Evolutionary conservation across 371 early-diverging fungal species (phyloP), one percentile per base, ranked within the genome.

Genomic region (Batrachochytrium dendrobatidis): DNA sequence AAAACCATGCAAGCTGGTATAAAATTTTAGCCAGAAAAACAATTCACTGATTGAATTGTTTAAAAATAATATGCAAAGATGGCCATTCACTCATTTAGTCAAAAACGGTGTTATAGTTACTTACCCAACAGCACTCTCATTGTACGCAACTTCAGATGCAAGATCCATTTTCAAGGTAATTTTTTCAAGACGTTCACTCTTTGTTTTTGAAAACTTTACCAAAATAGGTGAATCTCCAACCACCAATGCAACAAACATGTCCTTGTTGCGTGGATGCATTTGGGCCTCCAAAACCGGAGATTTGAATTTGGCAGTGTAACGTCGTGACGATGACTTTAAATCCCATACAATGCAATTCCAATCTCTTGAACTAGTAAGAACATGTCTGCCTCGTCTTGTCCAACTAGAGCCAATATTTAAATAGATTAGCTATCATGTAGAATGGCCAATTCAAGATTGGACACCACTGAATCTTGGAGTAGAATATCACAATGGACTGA

Each of bases 341-440:
- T 95, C 92, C 94, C 94, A 95, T 15, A 90, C 69, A n/a, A 92
- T 86, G 58, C 89, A 88, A 29, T 81, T 84, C 81, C 92, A 90
- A 50, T 86, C 90, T 32, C 49, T 39, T 2, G 74, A 68, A 0
- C 68, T 45, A 7, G 73, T 65, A 24, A 72, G 61, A 18, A 76
- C 18, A 46, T 64, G 64, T 12, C 65, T 59, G 1, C 68, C 66
- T 32, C 29, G 26, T 3, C 48, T 22, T 17, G 68, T 43, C 75
- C 74, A 74, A 61, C 74, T 70, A 43, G 4, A 39, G 15, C 39
- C 39, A 39, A 39, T 39, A 39, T 15, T 39, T 39, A 20, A 39
- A 39, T 61, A 34, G 26, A 22, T 39, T 30, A 34, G 7, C 49
- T 8, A 39, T 39, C 39, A 20, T 15, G 15, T 15, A 15, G 39